Percentiles rank a stretch among this genome's conserved stretches.
These are phyloP conservation scores for Ceratocystis albifundus DNA, from an alignment of 2,329 filamentous ascomycete genomes.

Conservation along the genomic window DNA sequence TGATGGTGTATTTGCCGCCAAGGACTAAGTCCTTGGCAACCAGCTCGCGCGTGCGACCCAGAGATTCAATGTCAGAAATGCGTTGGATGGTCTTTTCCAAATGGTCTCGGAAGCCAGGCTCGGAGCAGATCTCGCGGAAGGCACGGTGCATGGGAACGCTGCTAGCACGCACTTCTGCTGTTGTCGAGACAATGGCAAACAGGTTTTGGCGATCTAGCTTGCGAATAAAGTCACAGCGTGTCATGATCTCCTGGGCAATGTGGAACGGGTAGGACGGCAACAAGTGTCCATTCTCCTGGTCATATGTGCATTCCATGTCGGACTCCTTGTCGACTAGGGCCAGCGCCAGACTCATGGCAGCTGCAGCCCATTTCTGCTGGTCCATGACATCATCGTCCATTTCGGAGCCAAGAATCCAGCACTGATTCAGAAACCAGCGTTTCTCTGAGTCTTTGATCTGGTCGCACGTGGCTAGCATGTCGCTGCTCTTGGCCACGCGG, in stretches of 20 bases:
- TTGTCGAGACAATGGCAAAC: constrained; percentile 74
- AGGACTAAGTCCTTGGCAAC: constrained; percentile 90
- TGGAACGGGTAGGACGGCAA: constrained; percentile 74
- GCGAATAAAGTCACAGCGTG: constrained; percentile 85
- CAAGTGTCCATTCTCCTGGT: constrained; percentile 56
- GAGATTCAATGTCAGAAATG: constrained; percentile 83
- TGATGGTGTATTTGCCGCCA: constrained; percentile 65
- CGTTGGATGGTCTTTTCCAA: constrained; percentile 72
- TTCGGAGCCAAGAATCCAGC: constrained; percentile 58
- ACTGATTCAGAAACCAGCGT: constrained; percentile 67
- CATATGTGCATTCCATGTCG: constrained; percentile 53
- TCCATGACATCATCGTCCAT: constrained; percentile 98
- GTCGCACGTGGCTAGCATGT: constrained; percentile 72
- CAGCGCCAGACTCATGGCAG: constrained; percentile 84
- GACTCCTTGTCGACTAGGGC: constrained; percentile 77
- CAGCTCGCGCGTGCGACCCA: constrained; percentile 85
- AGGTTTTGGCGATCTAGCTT: constrained; percentile 87
- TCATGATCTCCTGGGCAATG: constrained; percentile 84
- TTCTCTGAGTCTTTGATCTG: constrained; percentile 56
- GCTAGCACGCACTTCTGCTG: constrained; percentile 78
- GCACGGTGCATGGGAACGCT: constrained; percentile 93
- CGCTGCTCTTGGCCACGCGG: constrained; percentile 69
- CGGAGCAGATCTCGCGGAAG: constrained; percentile 68
- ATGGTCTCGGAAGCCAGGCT: constrained; percentile 69
- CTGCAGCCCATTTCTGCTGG: constrained; percentile 89